Base-by-base conservation (phyloP, 768 basidiomycete genomes). In the Kockovaella imperatae region DNA sequence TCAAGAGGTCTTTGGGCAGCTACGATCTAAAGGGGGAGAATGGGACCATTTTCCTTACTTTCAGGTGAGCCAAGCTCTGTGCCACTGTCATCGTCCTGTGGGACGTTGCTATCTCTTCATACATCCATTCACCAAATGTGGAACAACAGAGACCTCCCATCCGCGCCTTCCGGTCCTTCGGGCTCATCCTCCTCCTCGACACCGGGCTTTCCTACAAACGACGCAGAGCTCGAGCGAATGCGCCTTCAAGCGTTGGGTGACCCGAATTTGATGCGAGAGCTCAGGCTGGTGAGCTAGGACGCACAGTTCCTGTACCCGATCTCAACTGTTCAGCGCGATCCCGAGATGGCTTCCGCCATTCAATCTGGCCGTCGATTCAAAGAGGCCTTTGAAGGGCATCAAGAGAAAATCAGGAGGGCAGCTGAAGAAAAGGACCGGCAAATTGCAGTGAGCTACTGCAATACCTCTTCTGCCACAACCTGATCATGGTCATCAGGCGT, bases 211-310 rank as follows among this genome's bases (percentile, higher is more conserved):
- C 50, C 44, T 15, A 42, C 42, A 25, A 42, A 28, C 39, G 42
- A 83, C 57, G 83, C 83, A 53, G 88, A 93, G 57, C 73, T 85
- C 24, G 93, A 97, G 71, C 84, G 83, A 79, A 87, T 89, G 82
- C 78, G 93, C 14, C 73, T 91, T 21, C 88, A 89, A 57, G 65
- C 93, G 14, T 74, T 97, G 11, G 87, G 90, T 3, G 79, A 96
- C 71, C 89, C 89, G 3, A 60, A 74, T 0, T 72, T 95, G 39
- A 83, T 96, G 84, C 69, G 74, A 13, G 79, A 86, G 64, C 63
- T 97, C 17, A 79, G 77, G 50, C 72, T 78, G 57, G 90, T 86
- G 45, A 56, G 79, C 71, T 17, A 8, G 30, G n/a, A 5, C 11
- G 15, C 10, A 10, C 13, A 26, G 23, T 6, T 42, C 29, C 25